Evolutionary conservation across 257 asterid species (phyloP).

Genomic region (Rubia yunnanensis): DNA sequence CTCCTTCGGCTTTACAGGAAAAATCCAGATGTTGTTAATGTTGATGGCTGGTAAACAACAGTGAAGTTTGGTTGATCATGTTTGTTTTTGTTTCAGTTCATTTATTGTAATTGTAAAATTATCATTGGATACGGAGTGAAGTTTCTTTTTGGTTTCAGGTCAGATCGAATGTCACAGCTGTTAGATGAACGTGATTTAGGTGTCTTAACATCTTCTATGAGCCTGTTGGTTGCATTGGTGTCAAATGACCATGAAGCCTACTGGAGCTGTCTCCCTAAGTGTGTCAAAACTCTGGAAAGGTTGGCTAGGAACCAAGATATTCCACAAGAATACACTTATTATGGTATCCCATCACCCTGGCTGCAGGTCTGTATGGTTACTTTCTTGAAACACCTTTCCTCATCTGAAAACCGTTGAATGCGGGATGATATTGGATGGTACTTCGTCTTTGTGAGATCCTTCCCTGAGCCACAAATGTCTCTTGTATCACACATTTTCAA

Average conservation of each 20-base stretch:
- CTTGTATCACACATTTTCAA: background rate
- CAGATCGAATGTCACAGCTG: slow-evolving; percentile 93
- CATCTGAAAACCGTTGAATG: background rate
- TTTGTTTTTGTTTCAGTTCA: background rate
- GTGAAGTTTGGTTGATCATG: background rate
- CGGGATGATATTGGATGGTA: background rate
- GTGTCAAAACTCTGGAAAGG: slow-evolving; percentile 87
- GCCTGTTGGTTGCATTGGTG: slow-evolving; percentile 94
- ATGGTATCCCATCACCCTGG: slow-evolving; percentile 99
- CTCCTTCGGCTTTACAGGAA: slow-evolving; percentile 90
- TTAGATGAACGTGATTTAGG: slow-evolving; percentile 99
- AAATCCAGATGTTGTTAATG: slow-evolving; percentile 95
- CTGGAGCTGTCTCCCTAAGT: slow-evolving; percentile 97
- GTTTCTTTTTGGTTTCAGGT: slow-evolving; percentile 44
- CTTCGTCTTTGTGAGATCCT: background rate
- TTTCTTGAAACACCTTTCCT: background rate
- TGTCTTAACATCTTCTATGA: slow-evolving; percentile 93
- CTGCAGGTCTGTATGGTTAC: slow-evolving; percentile 67
- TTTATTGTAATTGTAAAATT: background rate
- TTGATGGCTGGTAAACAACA: slow-evolving; percentile 82
- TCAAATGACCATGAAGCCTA: slow-evolving; percentile 89
- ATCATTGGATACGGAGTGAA: slow-evolving; percentile 5
- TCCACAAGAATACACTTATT: slow-evolving; percentile 96
- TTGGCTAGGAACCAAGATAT: slow-evolving; percentile 90
- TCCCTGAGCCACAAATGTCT: background rate